phyloP scores from a whole-genome alignment of 768 basidiomycete species.

The Stropharia rugosoannulata region DNA sequence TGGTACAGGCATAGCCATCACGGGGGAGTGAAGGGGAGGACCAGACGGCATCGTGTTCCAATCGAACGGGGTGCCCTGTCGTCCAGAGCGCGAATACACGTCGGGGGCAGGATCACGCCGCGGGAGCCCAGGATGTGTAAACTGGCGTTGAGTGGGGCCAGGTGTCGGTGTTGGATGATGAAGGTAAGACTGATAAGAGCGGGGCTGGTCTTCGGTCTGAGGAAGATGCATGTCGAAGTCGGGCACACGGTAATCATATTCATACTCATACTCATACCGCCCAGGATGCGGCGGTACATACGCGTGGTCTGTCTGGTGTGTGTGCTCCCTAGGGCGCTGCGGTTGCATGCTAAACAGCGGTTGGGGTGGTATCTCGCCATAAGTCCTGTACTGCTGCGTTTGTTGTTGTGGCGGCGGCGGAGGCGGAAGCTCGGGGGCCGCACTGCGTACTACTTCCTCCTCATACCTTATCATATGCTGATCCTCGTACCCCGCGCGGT shows the following conservation, averaged over 20 bases:
- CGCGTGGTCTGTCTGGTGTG: too few relatives aligned
- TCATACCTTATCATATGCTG: too few relatives aligned
- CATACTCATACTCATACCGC: too few relatives aligned
- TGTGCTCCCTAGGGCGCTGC: not conserved
- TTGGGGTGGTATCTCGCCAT: not conserved
- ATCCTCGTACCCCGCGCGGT: not conserved
- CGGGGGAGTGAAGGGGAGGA: too few relatives aligned
- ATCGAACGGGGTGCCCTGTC: not conserved
- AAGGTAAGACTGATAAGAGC: too few relatives aligned
- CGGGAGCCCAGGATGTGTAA: not conserved
- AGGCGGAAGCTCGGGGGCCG: not conserved
- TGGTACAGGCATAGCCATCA: too few relatives aligned
- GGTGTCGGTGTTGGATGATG: not conserved
- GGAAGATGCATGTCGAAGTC: too few relatives aligned
- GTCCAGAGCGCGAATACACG: not conserved
- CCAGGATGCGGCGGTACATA: too few relatives aligned
- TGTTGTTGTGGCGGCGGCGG: not conserved
- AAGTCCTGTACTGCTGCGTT: not conserved
- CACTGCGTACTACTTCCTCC: not conserved
- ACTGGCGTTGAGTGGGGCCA: not conserved
- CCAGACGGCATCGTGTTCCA: not conserved
- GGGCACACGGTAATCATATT: too few relatives aligned
- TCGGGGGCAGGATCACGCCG: not conserved
- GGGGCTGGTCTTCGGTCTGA: too few relatives aligned
- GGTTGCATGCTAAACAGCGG: slow-evolving; percentile 3